Conservation (phyloP, 768 basidiomycete genomes). For the Tephrocybe sp. region DNA sequence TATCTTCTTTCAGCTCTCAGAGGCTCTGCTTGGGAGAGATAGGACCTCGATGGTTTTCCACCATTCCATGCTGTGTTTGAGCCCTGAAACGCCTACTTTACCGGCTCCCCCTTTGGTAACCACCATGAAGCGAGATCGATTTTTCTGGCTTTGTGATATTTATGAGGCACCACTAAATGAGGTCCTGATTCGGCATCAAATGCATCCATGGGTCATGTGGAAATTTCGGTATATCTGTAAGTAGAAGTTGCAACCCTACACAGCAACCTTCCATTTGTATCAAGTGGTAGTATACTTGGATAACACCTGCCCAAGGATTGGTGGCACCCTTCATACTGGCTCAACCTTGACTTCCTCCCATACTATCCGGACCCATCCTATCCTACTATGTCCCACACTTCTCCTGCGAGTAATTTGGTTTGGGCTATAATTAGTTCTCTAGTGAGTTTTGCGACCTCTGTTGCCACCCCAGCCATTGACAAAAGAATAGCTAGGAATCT, state of each 20-base stretch:
- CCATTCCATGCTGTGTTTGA: not conserved
- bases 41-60: not conserved
- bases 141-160: no score
- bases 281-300: slow-evolving; percentile 6
- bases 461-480: not conserved
- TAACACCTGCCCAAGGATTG: not conserved
- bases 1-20: not conserved
- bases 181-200: slow-evolving; percentile 15
- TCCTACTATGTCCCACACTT: slow-evolving; percentile 55
- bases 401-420: slow-evolving; percentile 57
- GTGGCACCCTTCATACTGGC: slow-evolving; percentile 19
- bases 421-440: slow-evolving; percentile 56
- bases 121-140: not conserved
- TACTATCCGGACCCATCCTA: slow-evolving; percentile 10
- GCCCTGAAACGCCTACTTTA: not conserved
- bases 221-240: slow-evolving; percentile 2
- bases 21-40: not conserved
- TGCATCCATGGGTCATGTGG: slow-evolving; percentile 11
- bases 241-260: slow-evolving; percentile 1
- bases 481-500: slow-evolving; percentile 48
- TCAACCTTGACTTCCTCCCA: slow-evolving; percentile 19
- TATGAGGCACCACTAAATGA: not conserved
- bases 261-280: not conserved
- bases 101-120: not conserved
- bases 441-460: slow-evolving; percentile 35